These are phyloP conservation scores for Aspergillus novoparasiticus DNA, from an alignment of 2,329 filamentous ascomycete species.

Conservation along the genomic window DNA sequence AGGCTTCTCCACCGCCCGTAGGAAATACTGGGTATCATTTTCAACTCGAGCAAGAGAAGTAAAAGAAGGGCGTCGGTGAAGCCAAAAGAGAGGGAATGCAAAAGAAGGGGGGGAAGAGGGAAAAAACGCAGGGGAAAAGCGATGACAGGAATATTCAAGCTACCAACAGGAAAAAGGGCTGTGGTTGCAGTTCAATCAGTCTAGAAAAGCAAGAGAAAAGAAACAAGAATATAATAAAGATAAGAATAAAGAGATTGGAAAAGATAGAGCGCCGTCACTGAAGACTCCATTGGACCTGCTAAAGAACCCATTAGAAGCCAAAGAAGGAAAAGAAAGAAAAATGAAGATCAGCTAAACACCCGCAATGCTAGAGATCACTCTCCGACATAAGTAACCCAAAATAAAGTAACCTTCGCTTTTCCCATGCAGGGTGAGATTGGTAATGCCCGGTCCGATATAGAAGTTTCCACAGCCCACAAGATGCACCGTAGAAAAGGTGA, in stretches of 20 bases:
- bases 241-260: neutral
- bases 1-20: neutral
- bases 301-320: neutral
- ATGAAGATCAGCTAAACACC: neutral
- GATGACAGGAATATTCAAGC: neutral
- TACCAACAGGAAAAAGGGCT: neutral
- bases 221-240: neutral
- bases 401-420: neutral
- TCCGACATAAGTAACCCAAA: neutral
- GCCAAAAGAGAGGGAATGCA: neutral
- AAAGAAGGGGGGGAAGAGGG: neutral
- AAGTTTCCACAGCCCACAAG: neutral
- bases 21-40: conserved; percentile 1
- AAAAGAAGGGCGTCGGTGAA: neutral
- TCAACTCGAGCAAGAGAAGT: neutral
- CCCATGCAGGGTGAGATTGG: neutral
- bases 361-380: neutral
- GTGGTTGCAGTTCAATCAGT: neutral
- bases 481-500: neutral
- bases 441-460: neutral
- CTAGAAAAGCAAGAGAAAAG: neutral
- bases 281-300: neutral
- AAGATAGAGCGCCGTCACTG: neutral
- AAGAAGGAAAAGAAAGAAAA: neutral
- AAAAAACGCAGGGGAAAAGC: neutral